Base-by-base conservation (phyloP, 345 rosid species). In the Rhodamnia argentea region DNA sequence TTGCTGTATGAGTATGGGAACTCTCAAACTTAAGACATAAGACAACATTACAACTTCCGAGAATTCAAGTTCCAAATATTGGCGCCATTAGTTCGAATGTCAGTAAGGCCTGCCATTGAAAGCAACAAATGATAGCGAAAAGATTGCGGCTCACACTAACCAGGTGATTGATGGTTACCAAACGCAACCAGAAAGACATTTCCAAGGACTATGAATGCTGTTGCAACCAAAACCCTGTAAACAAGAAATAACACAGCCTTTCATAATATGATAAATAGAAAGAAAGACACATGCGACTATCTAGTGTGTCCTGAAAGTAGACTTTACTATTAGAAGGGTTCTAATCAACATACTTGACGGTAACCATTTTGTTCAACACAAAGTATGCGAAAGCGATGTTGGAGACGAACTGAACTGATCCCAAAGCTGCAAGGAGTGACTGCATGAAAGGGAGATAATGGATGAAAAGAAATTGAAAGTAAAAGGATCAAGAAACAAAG, bases 371-470 rank as follows among this genome's bases (percentile, higher is more conserved):
- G 92, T 95, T 91, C 90, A 97, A 75, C 83, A 95, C 98, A 44
- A 95, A 96, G 93, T 94, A 95, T 85, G 99, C 96, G 89, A 97
- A 97, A 54, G 99, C 99, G 83, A 97, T 97, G 94, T 97, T 97
- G 87, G 99, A 96, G 59, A 96, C 92, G 88, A 97, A 97, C 88
- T 97, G 99, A 92, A 97, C 90, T 51, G 99, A 97, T 84, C 99
- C 99, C 90, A 97, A 93, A 84, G 99, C 99, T 59, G 99, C 99
- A 85, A 97, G 95, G 92, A 97, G 98, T 27, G 99, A 97, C 99
- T 97, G 95, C 92, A 91, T 58, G 87, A 82, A 58, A 88, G 85
- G 87, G 53, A 70, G 50, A 76, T 76, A 53, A 52, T 7, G 42
- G 54, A 12, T 14, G 32, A 58, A 84, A 16, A 78, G 40, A 62